Conservation (phyloP, 169 alveolate species). For the Amoebophrya sp. region DNA sequence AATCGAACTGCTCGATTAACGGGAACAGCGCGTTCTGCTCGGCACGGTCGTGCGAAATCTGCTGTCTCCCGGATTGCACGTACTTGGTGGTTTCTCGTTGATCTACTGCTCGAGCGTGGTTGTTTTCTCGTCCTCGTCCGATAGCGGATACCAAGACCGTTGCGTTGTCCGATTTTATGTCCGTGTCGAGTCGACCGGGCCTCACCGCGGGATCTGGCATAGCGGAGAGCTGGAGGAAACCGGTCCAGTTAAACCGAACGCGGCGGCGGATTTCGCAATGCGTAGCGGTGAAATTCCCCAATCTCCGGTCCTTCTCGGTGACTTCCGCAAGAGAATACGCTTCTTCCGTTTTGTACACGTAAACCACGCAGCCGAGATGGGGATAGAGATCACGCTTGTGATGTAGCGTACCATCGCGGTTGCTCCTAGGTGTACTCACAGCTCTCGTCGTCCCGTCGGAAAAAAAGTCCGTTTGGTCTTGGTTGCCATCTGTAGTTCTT, state of each 20-base stretch:
- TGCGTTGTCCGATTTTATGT: too few relatives aligned
- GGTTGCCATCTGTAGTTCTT: too few relatives aligned
- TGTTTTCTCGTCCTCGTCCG: too few relatives aligned
- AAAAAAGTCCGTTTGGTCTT: too few relatives aligned
- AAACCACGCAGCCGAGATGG: not conserved
- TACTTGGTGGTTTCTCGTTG: too few relatives aligned
- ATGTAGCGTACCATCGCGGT: too few relatives aligned
- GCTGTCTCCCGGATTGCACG: too few relatives aligned
- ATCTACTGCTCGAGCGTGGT: too few relatives aligned
- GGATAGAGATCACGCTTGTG: not conserved
- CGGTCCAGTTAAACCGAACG: not conserved
- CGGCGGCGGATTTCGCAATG: not conserved
- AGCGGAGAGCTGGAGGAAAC: not conserved
- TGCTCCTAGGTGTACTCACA: too few relatives aligned
- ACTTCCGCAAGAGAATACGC: not conserved
- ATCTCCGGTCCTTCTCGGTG: not conserved
- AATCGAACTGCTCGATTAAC: not conserved
- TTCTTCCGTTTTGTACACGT: not conserved
- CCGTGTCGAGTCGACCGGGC: not conserved
- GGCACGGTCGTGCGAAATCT: too few relatives aligned
- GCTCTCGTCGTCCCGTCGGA: too few relatives aligned
- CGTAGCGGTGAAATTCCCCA: not conserved
- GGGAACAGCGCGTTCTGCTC: not conserved
- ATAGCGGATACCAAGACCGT: too few relatives aligned
- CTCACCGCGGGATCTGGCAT: not conserved